phyloP scores from a whole-genome alignment of 164 flowering plant genomes.

The Aristolochia contorta region DNA sequence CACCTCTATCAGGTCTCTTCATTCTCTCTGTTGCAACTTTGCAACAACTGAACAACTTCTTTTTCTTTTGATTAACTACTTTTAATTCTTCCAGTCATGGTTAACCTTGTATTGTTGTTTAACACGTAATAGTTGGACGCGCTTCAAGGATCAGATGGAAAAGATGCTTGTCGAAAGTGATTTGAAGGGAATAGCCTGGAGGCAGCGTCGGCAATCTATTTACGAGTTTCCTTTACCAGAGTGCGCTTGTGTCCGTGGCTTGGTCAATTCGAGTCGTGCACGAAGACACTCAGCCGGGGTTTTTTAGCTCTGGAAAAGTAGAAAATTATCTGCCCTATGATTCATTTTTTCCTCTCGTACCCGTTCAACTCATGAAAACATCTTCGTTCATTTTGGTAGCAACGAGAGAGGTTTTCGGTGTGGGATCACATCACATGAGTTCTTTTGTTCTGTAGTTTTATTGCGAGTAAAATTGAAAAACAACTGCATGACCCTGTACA shows the following conservation, averaged over 20 bases:
- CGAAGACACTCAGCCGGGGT: not conserved
- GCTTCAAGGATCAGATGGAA: constrained; percentile 58
- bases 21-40: not conserved
- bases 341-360: not conserved
- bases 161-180: constrained; percentile 65
- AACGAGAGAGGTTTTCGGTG: too few species aligned
- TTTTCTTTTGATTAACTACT: not conserved
- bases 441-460: too few species aligned
- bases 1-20: constrained; percentile 44
- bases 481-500: too few species aligned
- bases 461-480: too few species aligned
- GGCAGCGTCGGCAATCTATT: constrained; percentile 47
- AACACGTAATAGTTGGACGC: constrained; percentile 47
- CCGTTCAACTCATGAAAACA: not conserved
- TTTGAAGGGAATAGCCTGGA: constrained; percentile 45
- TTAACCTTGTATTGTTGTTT: not conserved
- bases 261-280: constrained; percentile 12
- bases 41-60: not conserved
- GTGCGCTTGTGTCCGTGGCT: constrained; percentile 43
- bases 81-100: too few species aligned
- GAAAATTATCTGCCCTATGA: not conserved
- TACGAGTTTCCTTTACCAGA: constrained; percentile 64
- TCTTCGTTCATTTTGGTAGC: too few species aligned
- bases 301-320: not conserved
- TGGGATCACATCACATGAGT: too few species aligned